Evolutionary conservation across 2,329 filamentous ascomycete species (phyloP).

Genomic region (Neopestalotiopsis rosae): DNA sequence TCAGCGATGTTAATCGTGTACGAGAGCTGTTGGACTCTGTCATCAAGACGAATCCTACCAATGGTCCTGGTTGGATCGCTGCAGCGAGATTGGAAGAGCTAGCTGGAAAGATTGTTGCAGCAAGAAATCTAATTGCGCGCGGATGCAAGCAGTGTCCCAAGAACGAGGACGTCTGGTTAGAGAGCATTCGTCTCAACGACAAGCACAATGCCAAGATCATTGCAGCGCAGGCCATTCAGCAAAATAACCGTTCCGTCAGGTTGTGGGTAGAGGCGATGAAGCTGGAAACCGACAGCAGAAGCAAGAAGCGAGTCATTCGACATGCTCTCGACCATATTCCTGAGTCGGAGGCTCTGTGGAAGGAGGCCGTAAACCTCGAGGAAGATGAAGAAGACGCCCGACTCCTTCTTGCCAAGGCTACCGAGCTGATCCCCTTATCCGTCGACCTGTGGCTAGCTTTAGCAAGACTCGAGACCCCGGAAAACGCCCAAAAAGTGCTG

Average conservation of each 20-base stretch:
- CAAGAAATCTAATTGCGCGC: conserved; percentile 84
- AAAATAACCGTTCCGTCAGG: conserved; percentile 85
- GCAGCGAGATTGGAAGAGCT: conserved; percentile 90
- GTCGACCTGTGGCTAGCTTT: conserved; percentile 95
- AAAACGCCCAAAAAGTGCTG: conserved; percentile 92
- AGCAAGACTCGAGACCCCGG: conserved; percentile 84
- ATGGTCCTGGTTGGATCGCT: conserved; percentile 95
- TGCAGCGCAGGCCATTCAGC: conserved; percentile 88
- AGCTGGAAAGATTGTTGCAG: conserved; percentile 88
- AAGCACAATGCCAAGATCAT: conserved; percentile 94
- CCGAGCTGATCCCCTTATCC: conserved; percentile 91
- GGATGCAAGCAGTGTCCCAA: conserved; percentile 92
- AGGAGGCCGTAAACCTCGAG: conserved; percentile 93
- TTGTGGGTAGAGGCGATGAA: conserved; percentile 97
- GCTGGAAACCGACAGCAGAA: conserved; percentile 79
- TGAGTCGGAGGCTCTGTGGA: conserved; percentile 97
- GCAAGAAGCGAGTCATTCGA: conserved; percentile 91
- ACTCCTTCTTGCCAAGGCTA: conserved; percentile 89
- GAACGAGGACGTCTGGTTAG: conserved; percentile 94
- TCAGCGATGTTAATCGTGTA: conserved; percentile 94
- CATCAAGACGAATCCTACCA: conserved; percentile 94
- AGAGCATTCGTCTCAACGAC: conserved; percentile 93
- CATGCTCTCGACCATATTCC: conserved; percentile 92
- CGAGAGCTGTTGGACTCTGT: conserved; percentile 93
- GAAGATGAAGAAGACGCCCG: conserved; percentile 88